phyloP scores from a whole-genome alignment of 164 flowering plant genomes.

The Dillenia suffruticosa region DNA sequence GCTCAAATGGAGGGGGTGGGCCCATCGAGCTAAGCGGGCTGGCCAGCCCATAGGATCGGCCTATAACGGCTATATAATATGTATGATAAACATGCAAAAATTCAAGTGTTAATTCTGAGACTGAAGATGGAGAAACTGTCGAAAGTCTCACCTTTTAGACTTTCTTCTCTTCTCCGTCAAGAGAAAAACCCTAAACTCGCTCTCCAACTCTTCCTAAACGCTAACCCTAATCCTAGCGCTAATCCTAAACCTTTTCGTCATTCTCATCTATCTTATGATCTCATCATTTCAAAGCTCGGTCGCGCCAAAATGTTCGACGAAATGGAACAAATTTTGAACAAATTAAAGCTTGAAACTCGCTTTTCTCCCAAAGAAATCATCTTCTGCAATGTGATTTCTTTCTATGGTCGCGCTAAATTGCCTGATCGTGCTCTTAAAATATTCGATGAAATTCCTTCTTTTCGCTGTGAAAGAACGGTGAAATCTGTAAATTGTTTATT shows the following conservation, averaged over 20 bases:
- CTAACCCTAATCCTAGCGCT: slow-evolving; percentile 28
- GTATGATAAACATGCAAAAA: no score
- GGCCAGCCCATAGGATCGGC: no score
- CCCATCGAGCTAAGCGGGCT: no score
- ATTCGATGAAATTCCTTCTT: slow-evolving; percentile 49
- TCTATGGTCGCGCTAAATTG: slow-evolving; percentile 48
- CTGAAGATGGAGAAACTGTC: slow-evolving; percentile 20
- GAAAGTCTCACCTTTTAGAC: slow-evolving; percentile 51
- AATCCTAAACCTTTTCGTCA: slow-evolving; percentile 48
- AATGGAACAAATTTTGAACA: slow-evolving; percentile 50
- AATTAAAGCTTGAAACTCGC: slow-evolving; percentile 46
- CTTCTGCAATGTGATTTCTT: slow-evolving; percentile 60
- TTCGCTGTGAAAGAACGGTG: slow-evolving; percentile 47
- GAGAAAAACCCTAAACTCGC: slow-evolving; percentile 52
- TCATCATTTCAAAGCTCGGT: slow-evolving; percentile 79
- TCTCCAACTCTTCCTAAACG: slow-evolving; percentile 57
- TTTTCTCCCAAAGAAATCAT: slow-evolving; percentile 45
- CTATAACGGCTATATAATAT: no score
- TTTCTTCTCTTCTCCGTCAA: slow-evolving; percentile 63
- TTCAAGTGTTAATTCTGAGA: no score
- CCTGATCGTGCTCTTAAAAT: slow-evolving; percentile 36
- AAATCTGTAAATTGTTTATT: slow-evolving; percentile 51
- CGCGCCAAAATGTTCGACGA: slow-evolving; percentile 67
- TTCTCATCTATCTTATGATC: slow-evolving; percentile 58
- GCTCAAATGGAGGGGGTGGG: no score